These are phyloP conservation scores for Balakata baccata DNA, from an alignment of 345 rosid species.

Conservation along the genomic window DNA sequence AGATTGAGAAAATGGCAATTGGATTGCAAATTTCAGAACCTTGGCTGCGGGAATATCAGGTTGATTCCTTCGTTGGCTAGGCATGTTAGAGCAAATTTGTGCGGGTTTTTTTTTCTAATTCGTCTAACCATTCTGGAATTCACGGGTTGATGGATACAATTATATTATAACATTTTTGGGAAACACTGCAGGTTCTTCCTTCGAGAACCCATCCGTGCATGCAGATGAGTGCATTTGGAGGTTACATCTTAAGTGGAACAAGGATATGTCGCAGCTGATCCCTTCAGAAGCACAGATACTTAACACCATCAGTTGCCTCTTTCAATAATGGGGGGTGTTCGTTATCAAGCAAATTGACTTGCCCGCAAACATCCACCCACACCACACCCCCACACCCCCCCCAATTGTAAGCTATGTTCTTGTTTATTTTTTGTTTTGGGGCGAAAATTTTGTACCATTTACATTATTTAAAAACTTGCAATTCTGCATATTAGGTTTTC, in stretches of 20 bases:
- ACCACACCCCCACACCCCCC: no score
- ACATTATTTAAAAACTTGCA: not conserved
- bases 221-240: conserved; percentile 89
- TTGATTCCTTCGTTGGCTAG: conserved; percentile 8
- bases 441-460: not conserved
- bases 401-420: not conserved
- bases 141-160: not conserved
- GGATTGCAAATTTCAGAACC: conserved; percentile 89
- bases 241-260: conserved; percentile 81
- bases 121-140: not conserved
- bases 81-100: not conserved
- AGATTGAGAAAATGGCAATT: conserved; percentile 72
- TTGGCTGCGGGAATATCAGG: conserved; percentile 95
- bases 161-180: not conserved
- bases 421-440: not conserved
- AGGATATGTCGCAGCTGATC: conserved; percentile 41
- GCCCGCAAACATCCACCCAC: no score
- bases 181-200: conserved; percentile 64
- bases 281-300: not conserved
- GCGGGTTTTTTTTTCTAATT: not conserved
- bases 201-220: conserved; percentile 90
- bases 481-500: not conserved
- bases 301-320: not conserved
- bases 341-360: not conserved
- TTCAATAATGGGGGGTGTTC: not conserved